These are phyloP conservation scores for Tubosaeta sp. DNA, from an alignment of 768 basidiomycete species.

Conservation along the genomic window DNA sequence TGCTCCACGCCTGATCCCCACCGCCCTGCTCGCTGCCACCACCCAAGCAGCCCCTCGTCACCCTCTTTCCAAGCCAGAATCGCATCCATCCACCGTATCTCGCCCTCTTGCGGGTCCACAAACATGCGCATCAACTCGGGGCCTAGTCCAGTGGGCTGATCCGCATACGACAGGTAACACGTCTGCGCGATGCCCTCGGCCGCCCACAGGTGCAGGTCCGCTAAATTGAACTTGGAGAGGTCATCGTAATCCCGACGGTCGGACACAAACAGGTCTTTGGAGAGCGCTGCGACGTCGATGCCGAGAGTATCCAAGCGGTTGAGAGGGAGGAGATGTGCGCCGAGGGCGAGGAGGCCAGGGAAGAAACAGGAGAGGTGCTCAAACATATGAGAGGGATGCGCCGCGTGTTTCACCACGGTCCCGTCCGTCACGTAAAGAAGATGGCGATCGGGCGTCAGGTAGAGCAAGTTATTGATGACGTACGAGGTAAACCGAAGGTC, in stretches of 20 bases:
- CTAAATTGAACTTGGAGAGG: constrained; percentile 44
- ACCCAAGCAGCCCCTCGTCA: not conserved
- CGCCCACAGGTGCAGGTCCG: constrained; percentile 66
- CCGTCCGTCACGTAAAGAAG: constrained; percentile 60
- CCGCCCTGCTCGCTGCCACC: not conserved
- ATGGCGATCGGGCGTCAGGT: constrained; percentile 13
- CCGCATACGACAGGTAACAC: constrained; percentile 70
- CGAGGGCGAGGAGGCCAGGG: constrained; percentile 71
- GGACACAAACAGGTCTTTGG: constrained; percentile 13
- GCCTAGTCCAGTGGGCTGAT: constrained; percentile 63
- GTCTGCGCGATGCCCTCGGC: constrained; percentile 71
- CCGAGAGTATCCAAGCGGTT: constrained; percentile 47
- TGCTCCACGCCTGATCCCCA: constrained; percentile 30
- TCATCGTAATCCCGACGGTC: constrained; percentile 31
- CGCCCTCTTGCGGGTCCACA: constrained; percentile 3
- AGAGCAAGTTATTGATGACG: constrained; percentile 37
- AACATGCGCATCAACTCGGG: constrained; percentile 45
- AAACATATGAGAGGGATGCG: constrained; percentile 43
- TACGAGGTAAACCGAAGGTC: constrained; percentile 59
- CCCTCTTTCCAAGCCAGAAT: constrained; percentile 45
- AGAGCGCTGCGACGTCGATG: constrained; percentile 40
- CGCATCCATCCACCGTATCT: constrained; percentile 23
- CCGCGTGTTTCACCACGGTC: constrained; percentile 16
- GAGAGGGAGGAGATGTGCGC: constrained; percentile 60
- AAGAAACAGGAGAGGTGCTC: constrained; percentile 79